These are phyloP conservation scores for Starmera dryadoides DNA, from an alignment of 805 yeast species.

Conservation along the genomic window DNA sequence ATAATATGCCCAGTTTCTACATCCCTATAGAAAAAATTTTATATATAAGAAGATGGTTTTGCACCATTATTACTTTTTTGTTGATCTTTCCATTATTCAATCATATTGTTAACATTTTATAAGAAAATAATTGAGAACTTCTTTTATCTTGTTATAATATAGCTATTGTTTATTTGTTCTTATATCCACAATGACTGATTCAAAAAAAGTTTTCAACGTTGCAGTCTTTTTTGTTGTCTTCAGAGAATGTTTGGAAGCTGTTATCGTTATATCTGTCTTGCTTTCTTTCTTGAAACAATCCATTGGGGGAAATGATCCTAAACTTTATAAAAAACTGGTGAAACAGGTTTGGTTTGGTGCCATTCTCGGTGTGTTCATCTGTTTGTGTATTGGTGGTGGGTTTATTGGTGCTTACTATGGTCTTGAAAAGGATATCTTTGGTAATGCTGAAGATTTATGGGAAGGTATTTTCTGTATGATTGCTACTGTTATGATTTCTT, in stretches of 20 bases:
- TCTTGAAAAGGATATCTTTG: conserved; percentile 76
- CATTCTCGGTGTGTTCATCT: conserved; percentile 59
- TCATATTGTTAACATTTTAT: no score
- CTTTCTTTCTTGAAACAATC: conserved; percentile 90
- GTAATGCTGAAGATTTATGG: conserved; percentile 88
- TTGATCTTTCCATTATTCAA: no score
- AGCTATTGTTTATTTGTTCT: no score
- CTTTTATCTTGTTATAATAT: no score
- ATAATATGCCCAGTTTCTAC: no score
- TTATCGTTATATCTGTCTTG: conserved; percentile 83
- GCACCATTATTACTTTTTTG: no score
- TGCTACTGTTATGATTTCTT: conserved; percentile 81
- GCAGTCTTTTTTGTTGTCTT: conserved; percentile 81
- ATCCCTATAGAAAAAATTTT: no score
- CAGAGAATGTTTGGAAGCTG: conserved; percentile 92
- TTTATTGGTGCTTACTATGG: conserved; percentile 92
- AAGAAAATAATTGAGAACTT: no score
- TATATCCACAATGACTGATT: background rate
- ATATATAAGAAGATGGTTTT: no score
- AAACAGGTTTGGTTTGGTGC: conserved; percentile 88
- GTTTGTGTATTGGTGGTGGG: conserved; percentile 84
- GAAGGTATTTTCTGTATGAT: conserved; percentile 91
- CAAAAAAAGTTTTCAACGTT: conserved; percentile 32
- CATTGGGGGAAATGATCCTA: conserved; percentile 47
- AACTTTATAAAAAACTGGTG: conserved; percentile 54